Conservation (phyloP, 768 basidiomycete species). For the Phylloporus scabripes region DNA sequence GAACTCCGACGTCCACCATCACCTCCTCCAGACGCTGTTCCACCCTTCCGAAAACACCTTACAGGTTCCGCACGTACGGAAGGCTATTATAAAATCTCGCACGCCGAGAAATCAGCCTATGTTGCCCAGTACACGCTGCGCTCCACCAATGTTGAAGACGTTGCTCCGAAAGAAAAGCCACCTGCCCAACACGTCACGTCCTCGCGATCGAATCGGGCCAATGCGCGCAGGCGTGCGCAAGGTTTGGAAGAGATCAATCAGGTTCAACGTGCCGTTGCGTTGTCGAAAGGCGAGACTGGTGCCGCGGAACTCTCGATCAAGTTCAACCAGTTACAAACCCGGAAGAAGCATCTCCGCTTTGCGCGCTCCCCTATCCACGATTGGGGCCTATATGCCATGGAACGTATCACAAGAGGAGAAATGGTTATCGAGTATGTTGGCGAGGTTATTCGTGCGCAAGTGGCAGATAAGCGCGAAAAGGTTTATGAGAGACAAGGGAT, state of each 20-base stretch:
- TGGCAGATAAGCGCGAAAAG: conserved; percentile 96
- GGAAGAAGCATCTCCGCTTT: conserved; percentile 97
- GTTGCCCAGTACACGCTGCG: conserved; percentile 83
- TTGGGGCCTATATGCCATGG: conserved; percentile 98
- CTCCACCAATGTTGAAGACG: conserved; percentile 40
- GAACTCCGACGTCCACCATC: conserved; percentile 24
- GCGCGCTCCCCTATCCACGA: conserved; percentile 95
- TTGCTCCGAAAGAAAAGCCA: conserved; percentile 37
- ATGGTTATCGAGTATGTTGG: conserved; percentile 99
- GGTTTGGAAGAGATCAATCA: conserved; percentile 95
- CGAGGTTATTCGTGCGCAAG: conserved; percentile 90
- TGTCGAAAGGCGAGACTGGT: conserved; percentile 70
- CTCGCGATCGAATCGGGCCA: conserved; percentile 87
- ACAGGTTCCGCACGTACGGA: conserved; percentile 90
- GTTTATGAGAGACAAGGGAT: conserved; percentile 96
- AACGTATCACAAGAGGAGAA: conserved; percentile 87
- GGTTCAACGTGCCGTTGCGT: conserved; percentile 71
- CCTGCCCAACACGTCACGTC: conserved; percentile 57
- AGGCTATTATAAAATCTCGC: conserved; percentile 93
- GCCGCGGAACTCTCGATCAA: conserved; percentile 77
- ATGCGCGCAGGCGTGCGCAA: conserved; percentile 84
- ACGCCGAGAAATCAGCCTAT: conserved; percentile 86
- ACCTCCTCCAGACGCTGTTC: conserved; percentile 37
- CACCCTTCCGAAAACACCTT: conserved; percentile 66
- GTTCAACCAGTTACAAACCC: conserved; percentile 96